Evolutionary conservation across 1,139 yeast species (phyloP).

Genomic region (Protomyces lactucae-debilis): DNA sequence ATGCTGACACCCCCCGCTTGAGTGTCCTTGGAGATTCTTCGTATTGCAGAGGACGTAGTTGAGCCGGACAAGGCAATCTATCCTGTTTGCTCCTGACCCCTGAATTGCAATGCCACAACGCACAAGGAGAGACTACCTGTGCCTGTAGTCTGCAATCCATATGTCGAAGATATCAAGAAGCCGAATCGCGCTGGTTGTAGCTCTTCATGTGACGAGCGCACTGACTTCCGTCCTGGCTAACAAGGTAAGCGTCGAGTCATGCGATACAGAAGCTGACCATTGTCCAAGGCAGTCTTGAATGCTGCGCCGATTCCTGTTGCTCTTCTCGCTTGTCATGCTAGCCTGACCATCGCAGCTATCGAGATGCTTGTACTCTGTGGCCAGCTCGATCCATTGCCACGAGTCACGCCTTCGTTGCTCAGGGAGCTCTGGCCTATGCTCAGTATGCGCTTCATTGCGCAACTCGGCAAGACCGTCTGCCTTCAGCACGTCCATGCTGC

Average conservation of each 20-base stretch:
- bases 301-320: background rate
- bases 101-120: no score
- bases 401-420: background rate
- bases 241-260: background rate
- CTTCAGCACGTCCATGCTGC: conserved; percentile 13
- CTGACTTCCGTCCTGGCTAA: background rate
- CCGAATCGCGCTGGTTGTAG: background rate
- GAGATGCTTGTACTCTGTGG: background rate
- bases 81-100: no score
- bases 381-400: background rate
- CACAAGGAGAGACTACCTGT: no score
- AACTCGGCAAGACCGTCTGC: conserved; percentile 8
- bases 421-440: background rate
- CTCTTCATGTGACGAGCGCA: background rate
- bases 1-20: no score
- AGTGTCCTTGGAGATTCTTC: no score
- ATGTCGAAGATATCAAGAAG: background rate
- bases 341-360: background rate
- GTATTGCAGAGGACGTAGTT: no score
- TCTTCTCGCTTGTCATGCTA: background rate
- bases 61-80: no score
- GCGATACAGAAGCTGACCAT: background rate
- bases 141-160: background rate
- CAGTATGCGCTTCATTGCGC: background rate
- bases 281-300: background rate